phyloP scores from a whole-genome alignment of 345 rosid species.

The Leavenworthia alabamica region DNA sequence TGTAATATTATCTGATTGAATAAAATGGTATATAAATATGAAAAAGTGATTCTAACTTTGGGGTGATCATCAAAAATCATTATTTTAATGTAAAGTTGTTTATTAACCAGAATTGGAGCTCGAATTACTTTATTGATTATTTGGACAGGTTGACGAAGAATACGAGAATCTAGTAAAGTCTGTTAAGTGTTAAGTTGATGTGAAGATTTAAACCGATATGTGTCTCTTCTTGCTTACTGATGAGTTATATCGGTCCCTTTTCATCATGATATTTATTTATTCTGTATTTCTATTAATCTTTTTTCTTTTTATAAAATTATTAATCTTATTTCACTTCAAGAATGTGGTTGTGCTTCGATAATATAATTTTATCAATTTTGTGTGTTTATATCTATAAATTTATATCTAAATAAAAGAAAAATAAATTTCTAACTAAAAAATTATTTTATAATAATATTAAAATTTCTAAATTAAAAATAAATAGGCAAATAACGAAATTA shows the following conservation, averaged over 20 bases:
- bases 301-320: no score
- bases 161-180: constrained; percentile 43
- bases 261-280: neutral
- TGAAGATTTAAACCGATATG: neutral
- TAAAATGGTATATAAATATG: neutral
- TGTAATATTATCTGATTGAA: neutral
- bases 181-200: constrained; percentile 6
- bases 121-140: neutral
- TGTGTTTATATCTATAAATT: neutral
- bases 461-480: neutral
- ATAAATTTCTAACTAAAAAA: neutral
- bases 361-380: neutral
- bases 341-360: neutral
- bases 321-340: neutral
- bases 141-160: constrained; percentile 55
- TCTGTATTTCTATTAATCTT: neutral
- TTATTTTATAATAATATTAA: neutral
- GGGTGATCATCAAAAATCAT: neutral
- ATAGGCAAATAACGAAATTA: neutral
- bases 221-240: neutral
- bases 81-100: neutral
- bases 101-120: neutral
- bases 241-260: neutral
- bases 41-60: constrained; percentile 12
- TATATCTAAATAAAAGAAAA: neutral